Evolutionary conservation across 2,329 filamentous ascomycete species (phyloP).

Genomic region (Sarocladiaceae sp.): DNA sequence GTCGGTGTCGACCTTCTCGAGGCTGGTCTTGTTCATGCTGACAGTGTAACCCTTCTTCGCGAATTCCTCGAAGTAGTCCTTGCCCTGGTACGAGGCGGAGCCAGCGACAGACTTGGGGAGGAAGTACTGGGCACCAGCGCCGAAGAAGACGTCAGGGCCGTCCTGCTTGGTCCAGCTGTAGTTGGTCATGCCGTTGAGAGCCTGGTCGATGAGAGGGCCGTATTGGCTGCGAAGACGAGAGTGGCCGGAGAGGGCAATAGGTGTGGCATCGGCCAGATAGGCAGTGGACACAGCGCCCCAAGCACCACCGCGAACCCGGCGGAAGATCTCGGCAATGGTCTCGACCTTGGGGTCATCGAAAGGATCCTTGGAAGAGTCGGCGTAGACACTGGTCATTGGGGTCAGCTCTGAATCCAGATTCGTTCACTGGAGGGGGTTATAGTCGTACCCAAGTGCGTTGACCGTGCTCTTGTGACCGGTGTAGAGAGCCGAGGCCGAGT

Average conservation of each 20-base stretch:
- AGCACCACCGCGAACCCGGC: slow-evolving; percentile 56
- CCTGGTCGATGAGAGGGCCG: slow-evolving; percentile 67
- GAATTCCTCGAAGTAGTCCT: slow-evolving; percentile 76
- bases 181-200: slow-evolving; percentile 68
- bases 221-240: slow-evolving; percentile 64
- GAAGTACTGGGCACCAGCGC: slow-evolving; percentile 79
- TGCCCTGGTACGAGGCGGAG: slow-evolving; percentile 57
- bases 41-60: slow-evolving; percentile 65
- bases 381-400: slow-evolving; percentile 50
- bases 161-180: slow-evolving; percentile 72
- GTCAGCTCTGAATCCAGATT: neutral
- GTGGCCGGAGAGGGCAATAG: slow-evolving; percentile 67
- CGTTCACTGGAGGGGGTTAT: neutral
- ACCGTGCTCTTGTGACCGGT: slow-evolving; percentile 78
- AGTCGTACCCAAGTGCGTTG: slow-evolving; percentile 67
- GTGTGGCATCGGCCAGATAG: slow-evolving; percentile 74
- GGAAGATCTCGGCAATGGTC: slow-evolving; percentile 72
- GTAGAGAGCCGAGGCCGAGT: slow-evolving; percentile 76
- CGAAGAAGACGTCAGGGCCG: slow-evolving; percentile 76
- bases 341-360: slow-evolving; percentile 86
- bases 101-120: slow-evolving; percentile 40
- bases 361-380: slow-evolving; percentile 63
- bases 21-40: slow-evolving; percentile 66
- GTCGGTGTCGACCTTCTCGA: slow-evolving; percentile 49
- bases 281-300: slow-evolving; percentile 73